A percentile compares a stretch with the other conserved stretches of the same genome.
These are phyloP conservation scores for Tubosaeta brunneosetosa DNA, from an alignment of 768 basidiomycete genomes.

Conservation along the genomic window DNA sequence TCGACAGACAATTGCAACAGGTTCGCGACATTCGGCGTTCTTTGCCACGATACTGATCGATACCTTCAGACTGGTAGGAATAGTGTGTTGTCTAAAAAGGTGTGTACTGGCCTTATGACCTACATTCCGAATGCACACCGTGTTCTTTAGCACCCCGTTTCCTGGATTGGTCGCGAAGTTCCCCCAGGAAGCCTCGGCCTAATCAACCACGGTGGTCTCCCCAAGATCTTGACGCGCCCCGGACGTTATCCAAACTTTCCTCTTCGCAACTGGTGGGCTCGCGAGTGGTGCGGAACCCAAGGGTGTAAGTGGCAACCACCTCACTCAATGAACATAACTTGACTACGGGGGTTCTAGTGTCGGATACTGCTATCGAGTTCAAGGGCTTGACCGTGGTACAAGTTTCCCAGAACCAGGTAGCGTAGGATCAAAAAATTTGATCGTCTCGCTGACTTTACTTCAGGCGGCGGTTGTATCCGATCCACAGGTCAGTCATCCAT, in stretches of 20 bases:
- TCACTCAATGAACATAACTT: not conserved
- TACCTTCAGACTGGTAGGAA: constrained; percentile 48
- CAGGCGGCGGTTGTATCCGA: constrained; percentile 70
- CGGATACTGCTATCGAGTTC: constrained; percentile 79
- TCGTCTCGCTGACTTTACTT: not conserved
- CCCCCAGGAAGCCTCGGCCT: constrained; percentile 68
- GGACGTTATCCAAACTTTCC: constrained; percentile 78
- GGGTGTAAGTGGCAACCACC: constrained; percentile 45
- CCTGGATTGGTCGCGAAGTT: constrained; percentile 70
- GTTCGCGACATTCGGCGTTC: constrained; percentile 8
- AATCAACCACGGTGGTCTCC: constrained; percentile 78
- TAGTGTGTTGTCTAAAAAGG: constrained; percentile 62
- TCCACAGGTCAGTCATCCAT: constrained; percentile 41
- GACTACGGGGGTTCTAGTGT: constrained; percentile 42
- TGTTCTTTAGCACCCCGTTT: constrained; percentile 44
- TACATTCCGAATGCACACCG: not conserved
- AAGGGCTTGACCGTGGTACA: constrained; percentile 80
- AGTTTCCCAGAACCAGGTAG: constrained; percentile 75
- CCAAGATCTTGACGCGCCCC: constrained; percentile 67
- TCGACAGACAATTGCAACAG: constrained; percentile 56
- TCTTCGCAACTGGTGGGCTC: constrained; percentile 81
- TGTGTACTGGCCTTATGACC: constrained; percentile 8
- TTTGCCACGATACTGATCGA: constrained; percentile 2
- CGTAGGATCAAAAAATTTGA: not conserved
- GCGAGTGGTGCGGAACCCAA: constrained; percentile 63